Evolutionary conservation across 139 green algal species (phyloP), one percentile per base, ranked within the genome.

Genomic region (Klebsormidium nitens): DNA sequence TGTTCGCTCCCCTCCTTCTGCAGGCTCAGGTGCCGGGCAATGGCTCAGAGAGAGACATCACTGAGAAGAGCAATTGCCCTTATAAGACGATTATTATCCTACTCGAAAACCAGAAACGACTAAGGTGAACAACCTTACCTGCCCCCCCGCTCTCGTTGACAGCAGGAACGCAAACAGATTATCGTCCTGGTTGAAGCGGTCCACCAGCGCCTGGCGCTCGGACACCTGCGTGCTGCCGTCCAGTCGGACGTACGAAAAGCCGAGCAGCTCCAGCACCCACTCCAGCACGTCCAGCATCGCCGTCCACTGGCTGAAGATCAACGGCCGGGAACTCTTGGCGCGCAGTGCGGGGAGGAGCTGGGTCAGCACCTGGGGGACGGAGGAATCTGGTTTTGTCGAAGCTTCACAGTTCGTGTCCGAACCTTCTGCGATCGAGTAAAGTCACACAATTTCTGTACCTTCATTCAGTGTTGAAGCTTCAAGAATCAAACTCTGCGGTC

Each of bases 91-190:
- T n/a, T n/a, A n/a, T n/a, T n/a, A n/a, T n/a, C n/a, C n/a, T n/a
- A n/a, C n/a, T n/a, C n/a, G n/a, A n/a, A n/a, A n/a, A n/a, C n/a
- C n/a, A 14, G 11, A 50, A 14, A 8, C 42, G 11, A 8, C 42
- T 50, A 26, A 14, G 8, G 42, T 50, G 42, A 26, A 14, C 11
- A 26, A 8, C 81, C n/a, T n/a, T n/a, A n/a, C n/a, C n/a, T 94
- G 86, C 1, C 92, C 92, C 31, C 92, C 92, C 26, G 92, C 92
- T 19, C 92, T 86, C 5, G 93, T 97, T 42, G 89, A 94, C 26
- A 97, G 83, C 72, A 98, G 79, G 56, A 98, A 95, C 31, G 86
- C 82, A 80, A 95, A 97, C 1, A 95, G 69, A 29, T 83, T 76
- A 32, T 71, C 62, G 2, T 80, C 75, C 58, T 84, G 66, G 63